phyloP scores from a whole-genome alignment of 2,329 filamentous ascomycete genomes.

The Trichophyton verrucosum region DNA sequence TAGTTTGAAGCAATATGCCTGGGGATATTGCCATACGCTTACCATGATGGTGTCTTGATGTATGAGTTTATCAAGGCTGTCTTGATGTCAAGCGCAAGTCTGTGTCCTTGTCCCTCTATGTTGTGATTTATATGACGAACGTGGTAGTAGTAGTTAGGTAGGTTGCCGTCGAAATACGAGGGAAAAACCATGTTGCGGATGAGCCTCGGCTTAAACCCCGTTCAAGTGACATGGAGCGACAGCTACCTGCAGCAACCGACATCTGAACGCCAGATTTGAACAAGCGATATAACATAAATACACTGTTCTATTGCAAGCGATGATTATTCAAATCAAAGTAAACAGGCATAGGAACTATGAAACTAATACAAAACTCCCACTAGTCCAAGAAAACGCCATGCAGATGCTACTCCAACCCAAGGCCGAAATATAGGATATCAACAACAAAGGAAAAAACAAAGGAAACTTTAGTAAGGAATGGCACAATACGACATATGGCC shows the following conservation, averaged over 20 bases:
- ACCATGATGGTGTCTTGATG: not conserved
- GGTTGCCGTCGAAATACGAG: not conserved
- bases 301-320: not conserved
- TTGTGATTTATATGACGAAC: not conserved
- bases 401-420: conserved; percentile 2
- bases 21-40: not conserved
- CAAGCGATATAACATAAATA: not conserved
- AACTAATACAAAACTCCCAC: not conserved
- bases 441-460: conserved; percentile 9
- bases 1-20: not conserved
- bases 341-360: not conserved
- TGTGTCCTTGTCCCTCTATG: not conserved
- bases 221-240: not conserved
- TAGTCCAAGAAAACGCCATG: not conserved
- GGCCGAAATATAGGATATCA: conserved; percentile 13
- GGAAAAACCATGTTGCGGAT: not conserved
- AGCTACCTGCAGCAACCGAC: not conserved
- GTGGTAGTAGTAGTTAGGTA: not conserved
- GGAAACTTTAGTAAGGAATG: conserved; percentile 19
- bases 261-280: not conserved
- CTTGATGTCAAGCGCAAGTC: not conserved
- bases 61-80: not conserved
- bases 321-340: not conserved
- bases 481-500: conserved; percentile 20
- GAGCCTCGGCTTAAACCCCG: not conserved